Evolutionary conservation across 768 basidiomycete species (phyloP).

Genomic region (Steccherinum ochraceum): DNA sequence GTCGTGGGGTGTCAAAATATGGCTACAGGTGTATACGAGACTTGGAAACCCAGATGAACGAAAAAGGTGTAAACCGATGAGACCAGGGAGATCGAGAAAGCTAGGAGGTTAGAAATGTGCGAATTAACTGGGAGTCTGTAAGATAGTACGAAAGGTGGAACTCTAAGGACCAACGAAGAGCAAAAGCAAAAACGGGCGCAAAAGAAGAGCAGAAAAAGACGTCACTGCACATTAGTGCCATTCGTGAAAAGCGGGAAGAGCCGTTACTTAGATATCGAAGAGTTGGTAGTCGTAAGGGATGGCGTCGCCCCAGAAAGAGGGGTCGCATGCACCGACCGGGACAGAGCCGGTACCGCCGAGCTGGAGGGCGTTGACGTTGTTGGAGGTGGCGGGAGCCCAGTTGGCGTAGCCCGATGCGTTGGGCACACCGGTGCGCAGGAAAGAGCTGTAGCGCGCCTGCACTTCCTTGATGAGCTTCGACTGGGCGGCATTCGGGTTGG

Average conservation of each 20-base stretch:
- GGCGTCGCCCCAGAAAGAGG: conserved; percentile 59
- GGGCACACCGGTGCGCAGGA: conserved; percentile 60
- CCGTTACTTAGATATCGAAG: conserved; percentile 25
- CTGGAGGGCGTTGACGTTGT: conserved; percentile 48
- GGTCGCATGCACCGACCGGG: conserved; percentile 52
- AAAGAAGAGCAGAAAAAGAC: too few species aligned
- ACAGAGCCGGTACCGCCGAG: conserved; percentile 54
- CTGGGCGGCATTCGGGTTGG: conserved; percentile 50
- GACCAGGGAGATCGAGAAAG: too few species aligned
- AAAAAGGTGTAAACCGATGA: not conserved
- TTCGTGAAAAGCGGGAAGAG: not conserved
- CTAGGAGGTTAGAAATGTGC: too few species aligned
- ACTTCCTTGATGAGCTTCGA: conserved; percentile 56
- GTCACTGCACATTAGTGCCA: not conserved
- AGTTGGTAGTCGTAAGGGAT: conserved; percentile 72
- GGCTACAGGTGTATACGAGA: not conserved
- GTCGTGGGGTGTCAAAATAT: not conserved
- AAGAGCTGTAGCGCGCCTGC: conserved; percentile 61
- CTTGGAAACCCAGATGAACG: not conserved
- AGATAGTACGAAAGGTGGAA: too few species aligned
- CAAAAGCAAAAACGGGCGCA: too few species aligned
- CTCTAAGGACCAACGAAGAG: too few species aligned
- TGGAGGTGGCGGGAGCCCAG: conserved; percentile 50
- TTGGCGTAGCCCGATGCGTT: conserved; percentile 39
- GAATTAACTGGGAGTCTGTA: too few species aligned